Conservation (phyloP, 208 protist genomes). For the Borovskyia barvae region DNA sequence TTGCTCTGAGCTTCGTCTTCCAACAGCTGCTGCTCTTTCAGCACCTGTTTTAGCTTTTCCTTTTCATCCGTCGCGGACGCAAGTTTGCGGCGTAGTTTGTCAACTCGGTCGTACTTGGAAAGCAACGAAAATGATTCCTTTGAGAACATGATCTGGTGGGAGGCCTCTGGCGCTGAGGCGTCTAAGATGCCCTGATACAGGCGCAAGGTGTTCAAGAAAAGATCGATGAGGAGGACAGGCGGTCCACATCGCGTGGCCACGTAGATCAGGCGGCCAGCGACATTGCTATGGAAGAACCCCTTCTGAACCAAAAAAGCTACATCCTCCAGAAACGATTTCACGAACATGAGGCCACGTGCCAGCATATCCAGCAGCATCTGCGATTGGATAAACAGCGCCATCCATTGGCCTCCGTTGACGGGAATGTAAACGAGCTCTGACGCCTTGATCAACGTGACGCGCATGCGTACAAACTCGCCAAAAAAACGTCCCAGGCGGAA, state of each 20-base stretch:
- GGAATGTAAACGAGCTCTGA: conserved; percentile 88
- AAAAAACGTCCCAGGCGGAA: conserved; percentile 89
- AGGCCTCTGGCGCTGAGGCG: conserved; percentile 39
- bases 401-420: conserved; percentile 70
- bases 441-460: conserved; percentile 83
- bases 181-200: conserved; percentile 84
- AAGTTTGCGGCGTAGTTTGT: conserved; percentile 78
- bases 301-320: conserved; percentile 86
- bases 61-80: conserved; percentile 26
- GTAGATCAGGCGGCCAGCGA: conserved; percentile 75
- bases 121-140: conserved; percentile 85
- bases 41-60: conserved; percentile 23
- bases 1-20: conserved; percentile 27
- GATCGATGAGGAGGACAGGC: conserved; percentile 82
- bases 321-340: conserved; percentile 89
- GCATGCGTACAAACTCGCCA: conserved; percentile 89
- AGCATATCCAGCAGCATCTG: conserved; percentile 91
- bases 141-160: conserved; percentile 59
- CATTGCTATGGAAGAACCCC: conserved; percentile 85
- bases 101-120: conserved; percentile 81
- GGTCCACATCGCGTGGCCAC: conserved; percentile 72
- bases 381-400: conserved; percentile 87
- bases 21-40: conserved; percentile 15
- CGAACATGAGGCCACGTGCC: conserved; percentile 71
- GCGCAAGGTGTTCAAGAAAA: conserved; percentile 86